Evolutionary conservation across 2,329 filamentous ascomycete genomes (phyloP), one percentile per base, ranked within the genome.

Genomic region (Phoma sp.): DNA sequence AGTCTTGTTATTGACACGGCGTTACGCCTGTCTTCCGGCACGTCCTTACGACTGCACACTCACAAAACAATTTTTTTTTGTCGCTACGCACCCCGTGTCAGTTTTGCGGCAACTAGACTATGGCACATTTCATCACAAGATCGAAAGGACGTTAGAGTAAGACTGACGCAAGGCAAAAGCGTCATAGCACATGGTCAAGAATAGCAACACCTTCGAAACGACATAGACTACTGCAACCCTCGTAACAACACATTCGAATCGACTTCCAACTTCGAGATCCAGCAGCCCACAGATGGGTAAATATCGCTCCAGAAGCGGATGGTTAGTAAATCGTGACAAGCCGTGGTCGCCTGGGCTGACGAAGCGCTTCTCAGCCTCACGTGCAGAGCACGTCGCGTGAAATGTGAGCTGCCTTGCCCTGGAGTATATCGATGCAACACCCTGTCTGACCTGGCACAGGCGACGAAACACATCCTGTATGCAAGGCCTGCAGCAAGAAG

Each of bases 401-500:
- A 73, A 45, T 73, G 70, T 69, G 32, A 52, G 66, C 56, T 51
- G 24, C 19, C 21, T 8, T 27, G 3, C 24, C 24, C 29, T 31
- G 4, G 12, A 31, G 29, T 31, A 15, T 13, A 5, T 17, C 17
- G 29, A 27, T 5, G 13, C 6, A 33, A 1, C 35, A 39, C 22
- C 21, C 7, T 4, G 24, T 27, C 22, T 43, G 19, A 37, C 39
- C 13, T 29, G 17, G 10, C 21, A 10, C 25, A 72, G 70, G 70
- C 49, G 70, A 73, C 56, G 70, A 73, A 51, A 56, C 49, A 24
- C 64, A 55, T 19, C 69, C 70, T 8, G 41, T 60, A 19, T 73
- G 69, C 54, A 70, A 66, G 21, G 67, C 68, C n/a, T 73, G 70
- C 51, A 59, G 57, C 41, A 73, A 70, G 48, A 73, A 71, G 35